Conservation (phyloP, 768 basidiomycete species). For the Boletus bicolor region DNA sequence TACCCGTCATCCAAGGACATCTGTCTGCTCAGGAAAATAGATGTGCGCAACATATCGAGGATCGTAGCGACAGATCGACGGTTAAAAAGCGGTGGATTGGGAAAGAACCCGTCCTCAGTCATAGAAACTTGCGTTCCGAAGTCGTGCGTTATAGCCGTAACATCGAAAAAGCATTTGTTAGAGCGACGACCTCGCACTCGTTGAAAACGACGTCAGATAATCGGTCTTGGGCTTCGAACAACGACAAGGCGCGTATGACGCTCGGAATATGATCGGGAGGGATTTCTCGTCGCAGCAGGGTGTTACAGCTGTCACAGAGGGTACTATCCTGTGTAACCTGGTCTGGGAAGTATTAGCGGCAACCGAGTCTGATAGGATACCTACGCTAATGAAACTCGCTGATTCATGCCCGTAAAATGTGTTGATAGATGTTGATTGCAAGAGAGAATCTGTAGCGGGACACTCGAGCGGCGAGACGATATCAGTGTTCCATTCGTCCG, state of each 20-base stretch:
- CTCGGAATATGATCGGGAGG: constrained; percentile 21
- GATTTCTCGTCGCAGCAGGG: constrained; percentile 14
- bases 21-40: background rate
- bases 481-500: background rate
- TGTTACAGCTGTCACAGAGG: constrained; percentile 14
- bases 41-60: background rate
- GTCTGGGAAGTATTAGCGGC: background rate
- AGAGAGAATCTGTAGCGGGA: background rate
- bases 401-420: constrained; percentile 6
- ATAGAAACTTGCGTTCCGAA: background rate
- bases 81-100: background rate
- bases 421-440: background rate
- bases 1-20: background rate
- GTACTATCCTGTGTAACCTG: constrained; percentile 7
- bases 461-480: background rate
- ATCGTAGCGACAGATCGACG: background rate
- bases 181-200: constrained; percentile 15
- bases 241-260: constrained; percentile 19
- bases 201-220: background rate
- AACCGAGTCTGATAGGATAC: background rate
- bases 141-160: constrained; percentile 12
- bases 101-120: background rate
- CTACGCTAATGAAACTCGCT: constrained; percentile 9
- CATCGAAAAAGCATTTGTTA: constrained; percentile 23
- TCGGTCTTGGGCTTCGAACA: constrained; percentile 16